Conservation (phyloP, 768 basidiomycete genomes). For the Cystobasidium onofrii region DNA sequence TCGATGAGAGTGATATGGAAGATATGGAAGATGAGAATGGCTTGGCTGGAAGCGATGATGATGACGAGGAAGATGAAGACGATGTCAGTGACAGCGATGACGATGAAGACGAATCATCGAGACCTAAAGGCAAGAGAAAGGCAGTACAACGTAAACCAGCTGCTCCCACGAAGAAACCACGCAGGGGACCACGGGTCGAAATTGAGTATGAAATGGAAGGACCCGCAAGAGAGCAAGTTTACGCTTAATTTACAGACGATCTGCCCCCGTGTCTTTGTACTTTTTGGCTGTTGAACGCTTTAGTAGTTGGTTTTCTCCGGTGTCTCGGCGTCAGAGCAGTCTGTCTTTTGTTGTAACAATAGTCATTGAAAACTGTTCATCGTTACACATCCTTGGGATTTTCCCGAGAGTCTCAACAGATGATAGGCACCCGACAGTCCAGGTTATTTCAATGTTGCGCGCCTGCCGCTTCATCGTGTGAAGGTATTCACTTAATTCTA, state of each 20-base stretch:
- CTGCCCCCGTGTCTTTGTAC: background rate
- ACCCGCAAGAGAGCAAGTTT: constrained; percentile 5
- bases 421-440: no score
- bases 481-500: no score
- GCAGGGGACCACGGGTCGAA: constrained; percentile 53
- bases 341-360: background rate
- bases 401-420: no score
- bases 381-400: no score
- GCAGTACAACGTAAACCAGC: constrained; percentile 47
- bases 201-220: constrained; percentile 90
- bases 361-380: no score
- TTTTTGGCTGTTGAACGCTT: background rate
- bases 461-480: no score
- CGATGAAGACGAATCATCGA: constrained; percentile 49
- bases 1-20: constrained; percentile 58
- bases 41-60: constrained; percentile 33
- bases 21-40: constrained; percentile 46
- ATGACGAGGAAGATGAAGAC: constrained; percentile 48
- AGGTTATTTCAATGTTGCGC: no score
- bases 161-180: constrained; percentile 53
- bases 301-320: background rate
- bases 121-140: constrained; percentile 58
- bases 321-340: background rate
- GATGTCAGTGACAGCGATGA: constrained; percentile 48
- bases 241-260: no score